Base-by-base conservation (phyloP, 225 moss, liverwort and hornwort genomes). In the Marchantia polymorpha region DNA sequence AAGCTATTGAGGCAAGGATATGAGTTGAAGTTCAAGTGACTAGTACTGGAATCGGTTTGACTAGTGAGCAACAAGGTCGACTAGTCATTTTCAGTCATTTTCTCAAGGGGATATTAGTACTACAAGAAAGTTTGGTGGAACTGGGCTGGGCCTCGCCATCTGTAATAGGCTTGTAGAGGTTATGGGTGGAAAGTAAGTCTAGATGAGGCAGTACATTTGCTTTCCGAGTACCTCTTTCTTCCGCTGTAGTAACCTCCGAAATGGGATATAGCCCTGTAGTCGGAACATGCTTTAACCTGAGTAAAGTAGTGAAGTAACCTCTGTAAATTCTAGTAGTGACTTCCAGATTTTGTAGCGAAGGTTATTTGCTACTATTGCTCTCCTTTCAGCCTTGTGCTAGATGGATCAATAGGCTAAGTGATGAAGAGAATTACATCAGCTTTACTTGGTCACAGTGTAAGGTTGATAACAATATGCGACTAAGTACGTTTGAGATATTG, bases 101-200 rank as follows among this genome's bases (percentile, higher is more conserved):
- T 91, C 94, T 14, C 94, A 94, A 79, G 94, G 90, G 20, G 94
- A 94, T 51, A 91, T 89, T 76, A 94, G 94, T 82, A 91, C 93
- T 9, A 94, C 92, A 15, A 86, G 94, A 81, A 92, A 78, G 82
- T 94, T 92, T 75, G 94, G 94, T 61, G 94, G 94, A 69, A 86
- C 94, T 25, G 94, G 94, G 13, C 75, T 94, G 82, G 94, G 94
- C 29, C 83, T 95, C 69, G 94, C 94, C 20, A 95, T 95, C 56
- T 92, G 89, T 23, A 95, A 91, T 80, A 93, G 94, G 7, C 81
- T 94, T 75, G 92, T 94, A 78, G 90, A 88, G 77, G 90, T 85
- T 55, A 94, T 94, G 94, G 93, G 90, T 93, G 60, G 93, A 95
- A 76, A 95, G 94, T 64, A 87, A 91, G 61, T 47, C 84, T n/a